Percentiles rank a stretch among this genome's conserved stretches.
Conservation (phyloP, 1,284 basidiomycete genomes). For the Malassezia nana region DNA sequence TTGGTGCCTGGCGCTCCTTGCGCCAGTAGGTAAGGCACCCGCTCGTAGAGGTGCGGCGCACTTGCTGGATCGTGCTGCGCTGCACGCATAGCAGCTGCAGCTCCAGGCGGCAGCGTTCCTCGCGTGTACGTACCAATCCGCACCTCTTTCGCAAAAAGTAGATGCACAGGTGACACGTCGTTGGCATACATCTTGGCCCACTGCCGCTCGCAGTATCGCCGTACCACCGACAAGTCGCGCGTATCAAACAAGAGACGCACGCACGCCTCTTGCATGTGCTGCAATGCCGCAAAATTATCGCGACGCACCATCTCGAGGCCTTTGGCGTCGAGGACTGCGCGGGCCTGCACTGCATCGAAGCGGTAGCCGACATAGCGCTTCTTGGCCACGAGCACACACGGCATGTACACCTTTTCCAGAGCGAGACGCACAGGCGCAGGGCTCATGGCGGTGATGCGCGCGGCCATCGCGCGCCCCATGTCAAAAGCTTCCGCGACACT, state of each 20-base stretch:
- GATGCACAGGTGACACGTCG: constrained; percentile 72
- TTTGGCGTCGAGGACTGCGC: constrained; percentile 85
- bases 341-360: constrained; percentile 68
- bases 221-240: constrained; percentile 77
- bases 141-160: constrained; percentile 89
- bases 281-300: constrained; percentile 53
- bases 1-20: constrained; percentile 60
- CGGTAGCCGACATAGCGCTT: constrained; percentile 95
- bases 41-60: constrained; percentile 78
- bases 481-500: constrained; percentile 86
- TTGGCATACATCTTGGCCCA: constrained; percentile 79
- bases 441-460: constrained; percentile 72
- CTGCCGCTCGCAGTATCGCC: constrained; percentile 72
- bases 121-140: constrained; percentile 57
- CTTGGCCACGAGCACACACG: constrained; percentile 85
- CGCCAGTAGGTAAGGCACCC: constrained; percentile 80
- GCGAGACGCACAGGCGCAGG: constrained; percentile 87
- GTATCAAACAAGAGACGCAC: constrained; percentile 64
- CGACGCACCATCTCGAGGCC: constrained; percentile 92
- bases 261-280: constrained; percentile 43
- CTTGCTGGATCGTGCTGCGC: constrained; percentile 66
- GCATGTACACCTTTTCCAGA: constrained; percentile 96
- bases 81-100: constrained; percentile 67
- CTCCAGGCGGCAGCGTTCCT: constrained; percentile 82
- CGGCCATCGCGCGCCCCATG: constrained; percentile 83